These are phyloP conservation scores for Hypericum androsaemum DNA, from an alignment of 345 rosid species.

Conservation along the genomic window DNA sequence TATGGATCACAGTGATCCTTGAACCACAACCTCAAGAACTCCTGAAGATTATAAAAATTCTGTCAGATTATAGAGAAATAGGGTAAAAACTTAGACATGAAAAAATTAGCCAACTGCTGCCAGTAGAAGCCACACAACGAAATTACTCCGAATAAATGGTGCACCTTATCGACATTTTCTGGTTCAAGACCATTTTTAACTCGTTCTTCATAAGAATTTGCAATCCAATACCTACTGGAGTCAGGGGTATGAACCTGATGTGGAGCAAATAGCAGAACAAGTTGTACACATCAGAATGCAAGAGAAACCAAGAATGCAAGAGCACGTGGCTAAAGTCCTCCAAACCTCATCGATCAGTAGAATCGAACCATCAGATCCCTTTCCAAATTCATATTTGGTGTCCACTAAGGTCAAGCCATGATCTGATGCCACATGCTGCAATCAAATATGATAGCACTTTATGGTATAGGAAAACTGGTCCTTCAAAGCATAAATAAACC, in stretches of 20 bases:
- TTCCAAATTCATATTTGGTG: background rate
- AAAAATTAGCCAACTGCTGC: too few relatives aligned
- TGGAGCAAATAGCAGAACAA: constrained; percentile 4
- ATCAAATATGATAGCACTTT: background rate
- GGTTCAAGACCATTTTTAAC: constrained; percentile 73
- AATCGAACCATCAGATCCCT: background rate
- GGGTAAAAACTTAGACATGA: too few relatives aligned
- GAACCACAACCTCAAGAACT: constrained; percentile 94
- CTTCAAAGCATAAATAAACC: too few relatives aligned
- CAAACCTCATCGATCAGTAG: background rate
- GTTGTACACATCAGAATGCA: background rate
- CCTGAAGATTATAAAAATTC: constrained; percentile 27
- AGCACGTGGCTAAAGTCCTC: background rate
- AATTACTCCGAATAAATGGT: constrained; percentile 3
- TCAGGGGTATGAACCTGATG: constrained; percentile 88
- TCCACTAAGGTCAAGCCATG: background rate
- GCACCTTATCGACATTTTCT: constrained; percentile 85
- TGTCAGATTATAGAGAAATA: too few relatives aligned
- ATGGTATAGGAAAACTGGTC: too few relatives aligned
- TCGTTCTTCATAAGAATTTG: constrained; percentile 56
- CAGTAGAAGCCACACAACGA: background rate
- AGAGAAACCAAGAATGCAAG: background rate
- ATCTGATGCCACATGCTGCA: background rate
- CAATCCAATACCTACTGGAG: constrained; percentile 95
- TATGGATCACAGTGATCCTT: constrained; percentile 83